phyloP scores from a whole-genome alignment of 1,284 basidiomycete genomes.

The Austroboletus niveus region DNA sequence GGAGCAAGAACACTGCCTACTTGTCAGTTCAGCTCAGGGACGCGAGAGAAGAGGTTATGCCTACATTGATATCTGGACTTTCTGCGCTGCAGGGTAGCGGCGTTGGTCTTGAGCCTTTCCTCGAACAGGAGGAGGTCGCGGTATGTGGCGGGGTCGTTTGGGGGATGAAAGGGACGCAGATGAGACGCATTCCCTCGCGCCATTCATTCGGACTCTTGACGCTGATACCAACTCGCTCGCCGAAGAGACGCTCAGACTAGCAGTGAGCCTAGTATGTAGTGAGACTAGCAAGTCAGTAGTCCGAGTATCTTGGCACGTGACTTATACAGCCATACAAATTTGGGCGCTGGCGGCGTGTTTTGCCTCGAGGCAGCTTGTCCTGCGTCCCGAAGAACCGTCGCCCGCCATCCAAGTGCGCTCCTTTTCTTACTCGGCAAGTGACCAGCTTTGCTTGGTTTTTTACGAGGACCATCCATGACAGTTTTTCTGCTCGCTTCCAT shows the following conservation, averaged over 20 bases:
- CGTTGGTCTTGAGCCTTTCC: constrained; percentile 93
- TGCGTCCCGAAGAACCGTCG: constrained; percentile 11
- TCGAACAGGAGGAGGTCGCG: constrained; percentile 93
- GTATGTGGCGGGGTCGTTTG: constrained; percentile 64
- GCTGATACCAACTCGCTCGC: too few species aligned
- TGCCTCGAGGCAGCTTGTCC: constrained; percentile 24
- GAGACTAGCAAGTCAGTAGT: too few species aligned
- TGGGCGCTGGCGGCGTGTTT: constrained; percentile 25
- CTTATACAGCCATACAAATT: constrained; percentile 18
- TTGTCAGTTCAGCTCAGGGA: constrained; percentile 10
- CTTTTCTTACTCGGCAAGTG: neutral
- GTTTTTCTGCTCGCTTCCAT: constrained; percentile 41
- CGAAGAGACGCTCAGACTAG: too few species aligned
- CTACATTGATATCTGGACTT: constrained; percentile 87
- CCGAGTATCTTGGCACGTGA: constrained; percentile 21
- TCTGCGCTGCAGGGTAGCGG: constrained; percentile 74
- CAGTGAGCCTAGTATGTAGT: too few species aligned
- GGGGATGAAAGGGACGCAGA: constrained; percentile 32
- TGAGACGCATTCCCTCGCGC: constrained; percentile 37
- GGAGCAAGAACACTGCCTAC: constrained; percentile 68
- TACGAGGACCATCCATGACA: constrained; percentile 32
- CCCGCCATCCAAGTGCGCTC: neutral
- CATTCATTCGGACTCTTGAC: constrained; percentile 22
- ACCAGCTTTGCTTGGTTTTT: neutral
- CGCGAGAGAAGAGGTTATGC: constrained; percentile 21